Evolutionary conservation across 2,329 filamentous ascomycete species (phyloP).

Genomic region (Claviceps sp.): DNA sequence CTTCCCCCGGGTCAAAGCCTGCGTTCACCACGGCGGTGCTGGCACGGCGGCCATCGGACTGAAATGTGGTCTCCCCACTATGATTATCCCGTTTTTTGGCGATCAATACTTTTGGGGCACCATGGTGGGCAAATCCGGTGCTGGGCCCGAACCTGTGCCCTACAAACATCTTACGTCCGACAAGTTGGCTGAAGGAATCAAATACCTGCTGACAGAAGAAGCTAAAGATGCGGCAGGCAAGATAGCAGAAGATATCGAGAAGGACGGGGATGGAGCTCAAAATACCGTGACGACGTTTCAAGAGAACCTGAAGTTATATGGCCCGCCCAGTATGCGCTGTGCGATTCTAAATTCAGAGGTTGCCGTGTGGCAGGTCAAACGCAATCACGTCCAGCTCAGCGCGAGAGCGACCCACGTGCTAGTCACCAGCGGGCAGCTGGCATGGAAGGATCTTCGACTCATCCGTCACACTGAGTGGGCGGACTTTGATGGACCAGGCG

Average conservation of each 20-base stretch:
- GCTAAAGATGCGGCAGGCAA: conserved; percentile 42
- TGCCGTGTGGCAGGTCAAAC: conserved; percentile 53
- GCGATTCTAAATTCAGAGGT: conserved; percentile 48
- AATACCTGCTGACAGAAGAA: conserved; percentile 49
- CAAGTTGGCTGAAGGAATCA: conserved; percentile 56
- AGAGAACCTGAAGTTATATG: conserved; percentile 38
- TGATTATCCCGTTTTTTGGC: conserved; percentile 70
- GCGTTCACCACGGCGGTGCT: conserved; percentile 66
- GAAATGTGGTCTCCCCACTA: conserved; percentile 57
- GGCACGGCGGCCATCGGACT: conserved; percentile 64
- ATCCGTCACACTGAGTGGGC: conserved; percentile 61
- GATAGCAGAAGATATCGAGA: conserved; percentile 47
- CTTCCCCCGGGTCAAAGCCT: conserved; percentile 51
- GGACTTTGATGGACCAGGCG: conserved; percentile 62
- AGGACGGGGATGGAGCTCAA: conserved; percentile 52
- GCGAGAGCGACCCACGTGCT: conserved; percentile 52
- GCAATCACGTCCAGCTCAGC: conserved; percentile 45
- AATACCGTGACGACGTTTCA: conserved; percentile 60
- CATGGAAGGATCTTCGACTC: conserved; percentile 50
- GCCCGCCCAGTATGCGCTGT: conserved; percentile 47
- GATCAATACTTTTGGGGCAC: conserved; percentile 69
- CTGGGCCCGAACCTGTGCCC: conserved; percentile 53
- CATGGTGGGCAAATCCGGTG: conserved; percentile 50
- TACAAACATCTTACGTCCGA: conserved; percentile 54
- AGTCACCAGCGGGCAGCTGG: conserved; percentile 44